Evolutionary conservation across 2,329 filamentous ascomycete genomes (phyloP).

Genomic region (Hymenoscyphus salicellus): DNA sequence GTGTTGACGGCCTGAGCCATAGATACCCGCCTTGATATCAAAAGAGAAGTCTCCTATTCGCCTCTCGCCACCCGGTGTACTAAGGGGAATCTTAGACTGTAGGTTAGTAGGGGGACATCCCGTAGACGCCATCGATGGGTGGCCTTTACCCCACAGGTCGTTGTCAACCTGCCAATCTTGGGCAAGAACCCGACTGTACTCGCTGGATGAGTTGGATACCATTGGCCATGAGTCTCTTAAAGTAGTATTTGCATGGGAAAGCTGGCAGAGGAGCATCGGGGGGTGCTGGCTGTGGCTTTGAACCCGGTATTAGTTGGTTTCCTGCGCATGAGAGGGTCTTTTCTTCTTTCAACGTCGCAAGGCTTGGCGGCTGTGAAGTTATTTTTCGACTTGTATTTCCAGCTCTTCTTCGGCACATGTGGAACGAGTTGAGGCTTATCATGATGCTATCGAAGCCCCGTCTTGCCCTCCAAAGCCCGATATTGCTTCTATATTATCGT

Average conservation of each 20-base stretch:
- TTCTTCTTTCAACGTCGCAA: neutral
- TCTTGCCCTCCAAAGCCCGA: neutral
- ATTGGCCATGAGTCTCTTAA: neutral
- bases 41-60: neutral
- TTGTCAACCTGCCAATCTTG: slow-evolving; percentile 10
- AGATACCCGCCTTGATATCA: neutral
- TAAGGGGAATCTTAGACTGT: neutral
- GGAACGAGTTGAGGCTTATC: neutral
- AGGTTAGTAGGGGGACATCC: neutral
- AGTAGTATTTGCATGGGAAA: neutral
- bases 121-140: slow-evolving; percentile 1
- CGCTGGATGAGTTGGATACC: neutral
- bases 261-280: neutral
- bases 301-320: neutral
- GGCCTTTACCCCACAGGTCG: neutral
- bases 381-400: neutral
- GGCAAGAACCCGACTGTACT: neutral
- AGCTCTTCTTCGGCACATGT: neutral
- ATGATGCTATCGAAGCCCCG: neutral
- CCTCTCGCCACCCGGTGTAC: neutral
- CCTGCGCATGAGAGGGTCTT: neutral
- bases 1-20: neutral
- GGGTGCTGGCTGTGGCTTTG: neutral
- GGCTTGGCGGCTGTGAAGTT: neutral
- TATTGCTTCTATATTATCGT: neutral